Conservation (phyloP, 805 yeast species). For the Hanseniaspora lindneri region DNA sequence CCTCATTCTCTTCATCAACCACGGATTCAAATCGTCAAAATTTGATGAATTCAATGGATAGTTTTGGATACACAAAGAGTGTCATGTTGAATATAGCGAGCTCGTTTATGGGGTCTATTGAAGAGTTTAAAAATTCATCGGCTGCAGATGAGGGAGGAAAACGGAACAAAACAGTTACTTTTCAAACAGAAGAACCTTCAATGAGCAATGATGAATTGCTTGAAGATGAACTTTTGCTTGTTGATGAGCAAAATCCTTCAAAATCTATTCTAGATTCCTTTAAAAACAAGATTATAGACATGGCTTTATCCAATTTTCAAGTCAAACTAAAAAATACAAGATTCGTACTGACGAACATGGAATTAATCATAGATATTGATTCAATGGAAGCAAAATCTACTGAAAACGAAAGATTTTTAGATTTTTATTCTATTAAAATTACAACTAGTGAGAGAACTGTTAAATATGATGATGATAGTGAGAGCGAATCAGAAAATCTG, state of each 20-base stretch:
- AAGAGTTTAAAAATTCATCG: constrained; percentile 20
- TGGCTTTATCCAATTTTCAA: constrained; percentile 13
- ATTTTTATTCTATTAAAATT: not conserved
- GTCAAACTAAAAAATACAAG: constrained; percentile 6
- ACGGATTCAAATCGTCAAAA: not conserved
- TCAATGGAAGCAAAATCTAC: constrained; percentile 8
- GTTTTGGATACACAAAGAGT: constrained; percentile 54
- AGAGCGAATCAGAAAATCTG: constrained; percentile 18
- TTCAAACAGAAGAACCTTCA: too few species aligned
- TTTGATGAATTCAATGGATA: constrained; percentile 18
- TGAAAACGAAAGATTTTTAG: constrained; percentile 11
- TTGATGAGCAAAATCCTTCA: not conserved
- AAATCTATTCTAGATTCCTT: constrained; percentile 12
- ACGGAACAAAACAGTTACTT: too few species aligned
- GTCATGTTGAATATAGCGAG: constrained; percentile 57
- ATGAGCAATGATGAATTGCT: not conserved
- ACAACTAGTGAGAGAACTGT: not conserved
- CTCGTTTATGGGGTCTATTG: constrained; percentile 32
- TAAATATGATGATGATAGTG: constrained; percentile 14
- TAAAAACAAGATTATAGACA: constrained; percentile 13
- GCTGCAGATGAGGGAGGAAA: too few species aligned
- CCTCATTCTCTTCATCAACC: not conserved
- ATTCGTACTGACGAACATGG: not conserved
- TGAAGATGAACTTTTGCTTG: not conserved
- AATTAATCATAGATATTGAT: constrained; percentile 9